These are phyloP conservation scores for Phytophthora pistaciae DNA, from an alignment of 352 stramenopile species.

Conservation along the genomic window DNA sequence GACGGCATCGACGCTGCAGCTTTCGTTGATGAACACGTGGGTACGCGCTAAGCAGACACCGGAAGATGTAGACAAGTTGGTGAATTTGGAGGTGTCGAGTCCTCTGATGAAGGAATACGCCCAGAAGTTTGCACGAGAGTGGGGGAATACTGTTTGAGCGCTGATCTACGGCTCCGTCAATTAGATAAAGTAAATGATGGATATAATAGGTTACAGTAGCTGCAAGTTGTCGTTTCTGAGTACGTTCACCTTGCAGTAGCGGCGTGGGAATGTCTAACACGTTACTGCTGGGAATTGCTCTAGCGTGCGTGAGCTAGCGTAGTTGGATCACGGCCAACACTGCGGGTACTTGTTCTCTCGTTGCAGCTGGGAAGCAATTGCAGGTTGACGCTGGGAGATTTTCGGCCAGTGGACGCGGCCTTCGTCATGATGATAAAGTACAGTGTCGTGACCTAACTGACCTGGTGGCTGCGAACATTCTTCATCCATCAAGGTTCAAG, in stretches of 20 bases:
- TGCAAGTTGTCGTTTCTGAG: too few species aligned
- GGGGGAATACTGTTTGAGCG: neutral
- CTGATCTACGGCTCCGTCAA: neutral
- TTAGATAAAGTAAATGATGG: too few species aligned
- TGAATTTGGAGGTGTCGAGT: neutral
- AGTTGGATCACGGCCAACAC: too few species aligned
- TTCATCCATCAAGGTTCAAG: neutral
- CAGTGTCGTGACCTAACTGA: too few species aligned
- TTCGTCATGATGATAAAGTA: neutral
- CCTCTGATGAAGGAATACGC: neutral
- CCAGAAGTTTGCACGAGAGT: neutral
- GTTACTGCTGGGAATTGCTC: neutral
- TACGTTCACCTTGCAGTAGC: too few species aligned
- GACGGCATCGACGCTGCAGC: neutral
- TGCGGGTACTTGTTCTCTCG: neutral
- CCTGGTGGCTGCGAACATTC: neutral
- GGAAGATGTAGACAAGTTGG: neutral
- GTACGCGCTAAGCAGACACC: neutral
- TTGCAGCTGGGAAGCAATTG: neutral
- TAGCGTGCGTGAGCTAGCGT: neutral
- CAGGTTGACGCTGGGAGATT: neutral
- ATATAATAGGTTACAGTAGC: too few species aligned
- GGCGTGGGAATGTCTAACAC: neutral
- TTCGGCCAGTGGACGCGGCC: neutral
- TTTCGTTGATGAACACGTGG: neutral